Percentiles rank a stretch among this genome's conserved stretches.
These are phyloP conservation scores for Colletotrichum cereale DNA, from an alignment of 2,329 filamentous ascomycete genomes.

Conservation along the genomic window DNA sequence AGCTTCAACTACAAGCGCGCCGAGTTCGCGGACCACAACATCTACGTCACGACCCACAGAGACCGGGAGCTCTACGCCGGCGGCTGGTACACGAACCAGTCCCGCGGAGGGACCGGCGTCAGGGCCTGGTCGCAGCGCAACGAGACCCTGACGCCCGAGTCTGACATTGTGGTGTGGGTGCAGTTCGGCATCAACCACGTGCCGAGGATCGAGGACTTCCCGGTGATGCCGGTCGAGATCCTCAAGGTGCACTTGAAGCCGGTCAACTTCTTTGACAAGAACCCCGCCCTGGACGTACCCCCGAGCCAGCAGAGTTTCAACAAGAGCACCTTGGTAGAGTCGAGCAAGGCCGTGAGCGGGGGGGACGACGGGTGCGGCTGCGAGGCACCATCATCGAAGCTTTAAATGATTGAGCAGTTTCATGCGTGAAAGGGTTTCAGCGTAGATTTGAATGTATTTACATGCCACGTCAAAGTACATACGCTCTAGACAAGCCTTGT, in stretches of 20 bases:
- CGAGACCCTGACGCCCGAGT: constrained; percentile 25
- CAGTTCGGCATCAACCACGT: constrained; percentile 70
- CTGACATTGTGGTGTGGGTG: constrained; percentile 61
- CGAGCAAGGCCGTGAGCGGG: background rate
- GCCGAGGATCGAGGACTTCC: constrained; percentile 68
- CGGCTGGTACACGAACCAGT: constrained; percentile 38
- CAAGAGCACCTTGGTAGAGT: constrained; percentile 28
- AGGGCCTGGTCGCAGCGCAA: constrained; percentile 32
- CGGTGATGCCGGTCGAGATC: constrained; percentile 70
- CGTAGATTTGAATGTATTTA: background rate
- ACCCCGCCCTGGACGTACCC: constrained; percentile 57
- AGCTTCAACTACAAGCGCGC: constrained; percentile 38
- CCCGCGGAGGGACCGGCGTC: constrained; percentile 29
- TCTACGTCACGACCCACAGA: constrained; percentile 37
- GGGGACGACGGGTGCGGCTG: constrained; percentile 4
- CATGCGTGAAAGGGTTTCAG: background rate
- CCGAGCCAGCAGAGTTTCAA: constrained; percentile 40
- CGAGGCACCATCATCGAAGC: constrained; percentile 13
- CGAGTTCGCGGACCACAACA: constrained; percentile 37
- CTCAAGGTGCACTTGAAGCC: constrained; percentile 62
- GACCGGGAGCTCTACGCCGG: constrained; percentile 37
- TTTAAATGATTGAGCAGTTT: background rate
- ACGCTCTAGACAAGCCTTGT: background rate
- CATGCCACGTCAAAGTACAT: background rate
- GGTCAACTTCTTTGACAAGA: constrained; percentile 65